A percentile compares a stretch with the other conserved stretches of the same genome.
phyloP scores from a whole-genome alignment of 2,329 filamentous ascomycete species.

The Penicillium paneum region DNA sequence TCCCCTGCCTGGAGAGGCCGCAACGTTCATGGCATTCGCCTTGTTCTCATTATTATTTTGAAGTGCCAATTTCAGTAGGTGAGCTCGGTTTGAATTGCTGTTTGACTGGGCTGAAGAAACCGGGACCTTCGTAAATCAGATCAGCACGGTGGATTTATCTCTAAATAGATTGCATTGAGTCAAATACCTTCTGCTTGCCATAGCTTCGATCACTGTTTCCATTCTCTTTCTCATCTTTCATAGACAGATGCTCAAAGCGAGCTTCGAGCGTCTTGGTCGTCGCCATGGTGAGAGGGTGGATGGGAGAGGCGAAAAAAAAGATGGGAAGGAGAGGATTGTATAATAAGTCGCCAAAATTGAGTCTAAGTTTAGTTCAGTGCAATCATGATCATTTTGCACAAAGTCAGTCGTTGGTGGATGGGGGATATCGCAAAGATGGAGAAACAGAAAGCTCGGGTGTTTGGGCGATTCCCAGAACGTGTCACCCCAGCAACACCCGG shows the following conservation, averaged over 20 bases:
- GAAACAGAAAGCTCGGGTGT: constrained; percentile 18
- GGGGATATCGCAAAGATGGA: constrained; percentile 9
- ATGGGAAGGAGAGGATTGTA: constrained; percentile 5
- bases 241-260: constrained; percentile 84
- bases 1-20: constrained; percentile 63
- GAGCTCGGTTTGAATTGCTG: constrained; percentile 62
- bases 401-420: constrained; percentile 10
- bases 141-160: constrained; percentile 20
- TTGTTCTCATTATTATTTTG: constrained; percentile 69
- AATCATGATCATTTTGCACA: constrained; percentile 11
- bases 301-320: constrained; percentile 8
- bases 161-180: background rate
- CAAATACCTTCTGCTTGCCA: constrained; percentile 71
- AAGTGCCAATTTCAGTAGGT: constrained; percentile 80
- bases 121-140: constrained; percentile 39
- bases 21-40: constrained; percentile 51
- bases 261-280: constrained; percentile 74
- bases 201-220: constrained; percentile 55
- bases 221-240: constrained; percentile 80
- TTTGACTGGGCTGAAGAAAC: constrained; percentile 48
- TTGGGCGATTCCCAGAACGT: constrained; percentile 14
- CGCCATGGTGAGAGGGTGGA: constrained; percentile 55
- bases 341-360: background rate
- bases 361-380: background rate
- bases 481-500: constrained; percentile 22